Conservation (phyloP, 2,329 filamentous ascomycete genomes). For the Sphaerostilbella broomeana region DNA sequence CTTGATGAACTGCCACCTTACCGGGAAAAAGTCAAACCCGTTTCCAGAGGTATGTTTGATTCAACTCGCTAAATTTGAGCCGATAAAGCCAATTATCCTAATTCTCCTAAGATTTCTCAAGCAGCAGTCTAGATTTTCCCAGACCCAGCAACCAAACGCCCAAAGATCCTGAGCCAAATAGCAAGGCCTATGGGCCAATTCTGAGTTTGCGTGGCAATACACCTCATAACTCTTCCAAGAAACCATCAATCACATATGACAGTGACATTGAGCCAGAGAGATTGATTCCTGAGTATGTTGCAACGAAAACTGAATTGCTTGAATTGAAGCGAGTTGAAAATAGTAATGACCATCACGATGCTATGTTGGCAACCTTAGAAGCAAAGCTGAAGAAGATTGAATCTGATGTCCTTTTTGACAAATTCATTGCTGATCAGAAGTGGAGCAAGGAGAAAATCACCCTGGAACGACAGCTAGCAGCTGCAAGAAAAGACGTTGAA, state of each 20-base stretch:
- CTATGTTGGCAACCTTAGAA: slow-evolving; percentile 58
- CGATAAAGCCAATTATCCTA: slow-evolving; percentile 18
- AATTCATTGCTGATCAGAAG: slow-evolving; percentile 53
- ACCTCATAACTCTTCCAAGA: no score
- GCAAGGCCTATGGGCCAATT: no score
- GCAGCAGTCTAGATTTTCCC: no score
- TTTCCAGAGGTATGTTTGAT: slow-evolving; percentile 33
- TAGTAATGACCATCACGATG: slow-evolving; percentile 20
- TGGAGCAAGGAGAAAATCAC: slow-evolving; percentile 56
- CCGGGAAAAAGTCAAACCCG: slow-evolving; percentile 37
- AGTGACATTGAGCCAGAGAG: slow-evolving; percentile 70
- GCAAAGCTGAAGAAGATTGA: slow-evolving; percentile 73
- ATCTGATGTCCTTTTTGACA: slow-evolving; percentile 70
- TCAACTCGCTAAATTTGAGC: slow-evolving; percentile 21
- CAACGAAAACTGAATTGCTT: slow-evolving; percentile 64
- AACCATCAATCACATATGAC: slow-evolving; percentile 47
- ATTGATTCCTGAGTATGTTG: slow-evolving; percentile 68
- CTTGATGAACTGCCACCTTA: slow-evolving; percentile 67
- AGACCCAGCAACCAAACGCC: no score
- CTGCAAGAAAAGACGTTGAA: slow-evolving; percentile 34
- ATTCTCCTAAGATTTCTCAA: no score
- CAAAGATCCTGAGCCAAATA: no score
- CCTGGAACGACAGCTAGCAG: slow-evolving; percentile 56
- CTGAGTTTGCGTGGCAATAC: no score
- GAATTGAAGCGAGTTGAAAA: slow-evolving; percentile 32